phyloP scores from a whole-genome alignment of 2,329 filamentous ascomycete genomes.

The Aspergillus sp. region DNA sequence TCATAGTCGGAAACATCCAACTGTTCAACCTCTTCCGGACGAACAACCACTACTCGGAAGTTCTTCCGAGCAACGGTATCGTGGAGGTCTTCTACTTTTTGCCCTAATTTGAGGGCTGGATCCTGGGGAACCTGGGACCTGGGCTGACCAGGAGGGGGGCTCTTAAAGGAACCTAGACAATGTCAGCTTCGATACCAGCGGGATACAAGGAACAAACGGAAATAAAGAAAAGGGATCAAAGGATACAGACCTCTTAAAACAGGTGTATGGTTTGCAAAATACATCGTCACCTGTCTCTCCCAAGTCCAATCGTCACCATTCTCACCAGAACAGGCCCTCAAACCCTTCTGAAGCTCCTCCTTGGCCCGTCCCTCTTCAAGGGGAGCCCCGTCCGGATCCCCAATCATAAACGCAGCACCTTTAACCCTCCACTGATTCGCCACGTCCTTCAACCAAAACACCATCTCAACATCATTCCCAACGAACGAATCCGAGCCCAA shows the following conservation, averaged over 20 bases:
- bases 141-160: constrained; percentile 59
- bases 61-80: constrained; percentile 63
- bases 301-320: constrained; percentile 59
- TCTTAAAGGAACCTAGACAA: constrained; percentile 57
- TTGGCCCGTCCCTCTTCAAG: constrained; percentile 36
- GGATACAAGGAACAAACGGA: no score
- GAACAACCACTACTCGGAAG: constrained; percentile 81
- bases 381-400: constrained; percentile 55
- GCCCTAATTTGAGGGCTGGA: constrained; percentile 43
- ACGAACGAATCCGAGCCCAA: constrained; percentile 36
- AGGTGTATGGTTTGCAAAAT: constrained; percentile 84
- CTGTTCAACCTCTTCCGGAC: constrained; percentile 67
- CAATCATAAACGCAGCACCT: constrained; percentile 68
- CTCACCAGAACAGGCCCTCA: constrained; percentile 34
- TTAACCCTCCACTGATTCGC: constrained; percentile 78
- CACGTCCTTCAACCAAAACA: constrained; percentile 67
- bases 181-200: not conserved
- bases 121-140: constrained; percentile 44
- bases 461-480: constrained; percentile 67
- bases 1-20: constrained; percentile 62
- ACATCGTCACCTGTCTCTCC: constrained; percentile 68
- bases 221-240: not conserved
- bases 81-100: constrained; percentile 61
- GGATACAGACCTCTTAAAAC: constrained; percentile 57
- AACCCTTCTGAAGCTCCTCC: constrained; percentile 54